Percentiles rank a stretch among this genome's conserved stretches.
Evolutionary conservation across 2,329 filamentous ascomycete genomes (phyloP).

Genomic region (Pyrenochaeta sp.): DNA sequence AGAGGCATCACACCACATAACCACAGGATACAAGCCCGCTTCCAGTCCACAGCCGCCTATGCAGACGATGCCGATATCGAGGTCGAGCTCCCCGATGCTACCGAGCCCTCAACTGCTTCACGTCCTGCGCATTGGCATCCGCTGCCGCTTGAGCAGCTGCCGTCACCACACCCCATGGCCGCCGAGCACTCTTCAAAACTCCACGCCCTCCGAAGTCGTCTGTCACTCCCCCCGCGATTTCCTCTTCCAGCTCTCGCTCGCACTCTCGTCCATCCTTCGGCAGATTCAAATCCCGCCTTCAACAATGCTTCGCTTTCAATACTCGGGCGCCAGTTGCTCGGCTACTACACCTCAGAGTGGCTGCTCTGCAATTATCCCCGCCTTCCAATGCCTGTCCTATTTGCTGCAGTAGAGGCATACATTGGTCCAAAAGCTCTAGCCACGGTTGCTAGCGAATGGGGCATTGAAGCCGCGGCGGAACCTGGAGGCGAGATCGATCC

Average conservation of each 20-base stretch:
- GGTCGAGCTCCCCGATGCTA: conserved; percentile 20
- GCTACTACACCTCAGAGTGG: conserved; percentile 88
- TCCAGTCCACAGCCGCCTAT: conserved; percentile 27
- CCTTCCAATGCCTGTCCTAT: conserved; percentile 86
- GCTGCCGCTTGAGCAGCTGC: conserved; percentile 56
- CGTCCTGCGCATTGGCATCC: conserved; percentile 10
- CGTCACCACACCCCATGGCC: conserved; percentile 74
- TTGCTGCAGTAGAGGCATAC: conserved; percentile 85
- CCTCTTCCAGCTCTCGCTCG: conserved; percentile 87
- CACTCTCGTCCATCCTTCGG: conserved; percentile 83
- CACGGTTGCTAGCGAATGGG: conserved; percentile 83
- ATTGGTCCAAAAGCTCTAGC: conserved; percentile 77
- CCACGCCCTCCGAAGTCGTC: conserved; percentile 87
- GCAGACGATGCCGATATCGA: conserved; percentile 15
- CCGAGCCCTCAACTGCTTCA: conserved; percentile 5
- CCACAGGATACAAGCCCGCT: conserved; percentile 36
- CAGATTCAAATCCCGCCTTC: conserved; percentile 79
- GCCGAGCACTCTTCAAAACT: conserved; percentile 84
- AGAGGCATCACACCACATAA: conserved; percentile 37
- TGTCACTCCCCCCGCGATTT: conserved; percentile 80
- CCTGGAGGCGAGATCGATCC: conserved; percentile 93
- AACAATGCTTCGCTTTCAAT: conserved; percentile 88
- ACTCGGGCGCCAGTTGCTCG: conserved; percentile 81
- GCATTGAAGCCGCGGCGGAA: conserved; percentile 83
- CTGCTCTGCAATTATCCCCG: conserved; percentile 90